These are phyloP conservation scores for Cyclotella kingstonii DNA, from an alignment of 108 stramenopile species.

Conservation along the genomic window DNA sequence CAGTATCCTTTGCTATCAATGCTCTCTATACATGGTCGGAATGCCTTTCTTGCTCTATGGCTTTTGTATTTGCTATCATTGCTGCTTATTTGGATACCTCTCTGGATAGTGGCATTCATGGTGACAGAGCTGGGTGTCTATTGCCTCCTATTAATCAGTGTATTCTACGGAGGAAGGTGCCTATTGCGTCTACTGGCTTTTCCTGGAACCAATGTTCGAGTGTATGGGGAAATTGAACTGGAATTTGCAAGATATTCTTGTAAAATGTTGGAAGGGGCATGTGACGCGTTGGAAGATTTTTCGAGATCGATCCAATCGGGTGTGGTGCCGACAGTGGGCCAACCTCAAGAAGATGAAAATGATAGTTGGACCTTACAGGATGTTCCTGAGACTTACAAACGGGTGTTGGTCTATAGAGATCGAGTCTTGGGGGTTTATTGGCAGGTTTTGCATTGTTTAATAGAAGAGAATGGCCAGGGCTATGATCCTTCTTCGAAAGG, in stretches of 20 bases:
- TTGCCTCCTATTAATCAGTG: constrained; percentile 3
- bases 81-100: constrained; percentile 50
- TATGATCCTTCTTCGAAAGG: background rate
- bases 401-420: constrained; percentile 60
- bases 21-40: constrained; percentile 47
- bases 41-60: constrained; percentile 33
- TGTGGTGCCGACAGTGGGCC: background rate
- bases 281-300: constrained; percentile 49
- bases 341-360: background rate
- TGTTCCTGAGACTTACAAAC: constrained; percentile 56
- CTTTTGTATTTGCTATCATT: constrained; percentile 37
- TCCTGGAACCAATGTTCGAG: constrained; percentile 69
- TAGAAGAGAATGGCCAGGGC: constrained; percentile 41
- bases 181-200: constrained; percentile 79
- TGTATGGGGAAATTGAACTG: constrained; percentile 70
- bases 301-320: background rate
- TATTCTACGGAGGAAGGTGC: constrained; percentile 55
- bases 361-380: constrained; percentile 21
- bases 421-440: constrained; percentile 67
- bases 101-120: constrained; percentile 46
- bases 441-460: constrained; percentile 60
- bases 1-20: constrained; percentile 14
- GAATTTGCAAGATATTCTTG: constrained; percentile 83
- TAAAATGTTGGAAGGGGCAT: constrained; percentile 59
- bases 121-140: constrained; percentile 76